phyloP scores from a whole-genome alignment of 768 basidiomycete species.

The Xerocomus brunneocitrinus region DNA sequence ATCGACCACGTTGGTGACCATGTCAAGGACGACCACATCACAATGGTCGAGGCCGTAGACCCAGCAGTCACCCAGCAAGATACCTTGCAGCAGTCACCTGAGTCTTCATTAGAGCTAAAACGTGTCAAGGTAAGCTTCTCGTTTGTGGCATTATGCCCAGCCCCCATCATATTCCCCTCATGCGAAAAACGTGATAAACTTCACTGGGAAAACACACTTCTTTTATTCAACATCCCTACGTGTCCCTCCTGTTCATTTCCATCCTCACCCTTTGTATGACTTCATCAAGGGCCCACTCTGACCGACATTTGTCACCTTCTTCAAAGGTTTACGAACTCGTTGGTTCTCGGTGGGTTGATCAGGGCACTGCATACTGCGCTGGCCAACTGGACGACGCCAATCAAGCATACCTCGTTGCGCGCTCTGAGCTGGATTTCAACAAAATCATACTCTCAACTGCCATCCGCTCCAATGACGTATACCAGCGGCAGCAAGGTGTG shows the following conservation, averaged over 20 bases:
- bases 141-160: constrained; percentile 11
- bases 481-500: constrained; percentile 82
- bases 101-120: constrained; percentile 71
- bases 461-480: constrained; percentile 78
- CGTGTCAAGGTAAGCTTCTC: constrained; percentile 69
- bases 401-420: constrained; percentile 81
- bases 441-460: constrained; percentile 74
- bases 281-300: constrained; percentile 29
- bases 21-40: constrained; percentile 30
- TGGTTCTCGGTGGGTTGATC: constrained; percentile 88
- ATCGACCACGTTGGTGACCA: constrained; percentile 33
- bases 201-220: constrained; percentile 6
- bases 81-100: constrained; percentile 55
- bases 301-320: constrained; percentile 25
- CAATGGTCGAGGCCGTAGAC: constrained; percentile 34
- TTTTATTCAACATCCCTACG: constrained; percentile 16
- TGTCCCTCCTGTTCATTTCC: constrained; percentile 19
- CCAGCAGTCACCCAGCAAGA: constrained; percentile 47
- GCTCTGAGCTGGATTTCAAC: constrained; percentile 67
- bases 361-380: constrained; percentile 95
- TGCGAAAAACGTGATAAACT: constrained; percentile 24
- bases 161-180: constrained; percentile 20
- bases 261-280: constrained; percentile 25
- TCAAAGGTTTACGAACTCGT: constrained; percentile 90
- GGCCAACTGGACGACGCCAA: constrained; percentile 77